Percentiles rank a stretch among this genome's conserved stretches.
Evolutionary conservation across 78 protist genomes (phyloP).

Genomic region (Diacronema lutheri): DNA sequence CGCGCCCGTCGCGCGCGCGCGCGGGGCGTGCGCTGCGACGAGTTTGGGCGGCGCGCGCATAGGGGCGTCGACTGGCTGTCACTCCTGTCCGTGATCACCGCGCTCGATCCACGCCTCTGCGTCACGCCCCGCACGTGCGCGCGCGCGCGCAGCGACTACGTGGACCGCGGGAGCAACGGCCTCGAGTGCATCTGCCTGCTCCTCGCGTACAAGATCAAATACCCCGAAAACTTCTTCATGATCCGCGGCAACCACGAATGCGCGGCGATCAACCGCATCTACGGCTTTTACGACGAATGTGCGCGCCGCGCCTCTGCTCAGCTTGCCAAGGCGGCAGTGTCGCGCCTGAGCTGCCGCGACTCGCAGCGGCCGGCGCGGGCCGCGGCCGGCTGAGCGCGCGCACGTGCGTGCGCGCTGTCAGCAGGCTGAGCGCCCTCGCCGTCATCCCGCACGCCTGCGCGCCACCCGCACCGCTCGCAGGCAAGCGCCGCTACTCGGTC

Average conservation of each 20-base stretch:
- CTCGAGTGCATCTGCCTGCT: constrained; percentile 47
- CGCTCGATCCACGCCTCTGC: too few species aligned
- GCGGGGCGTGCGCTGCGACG: too few species aligned
- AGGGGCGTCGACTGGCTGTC: too few species aligned
- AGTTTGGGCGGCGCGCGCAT: too few species aligned
- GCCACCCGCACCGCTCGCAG: too few species aligned
- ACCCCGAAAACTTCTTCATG: constrained; percentile 59
- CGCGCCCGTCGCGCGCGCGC: background rate
- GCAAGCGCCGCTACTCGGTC: constrained; percentile 16
- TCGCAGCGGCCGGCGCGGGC: too few species aligned
- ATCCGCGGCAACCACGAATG: constrained; percentile 61
- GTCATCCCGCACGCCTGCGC: too few species aligned
- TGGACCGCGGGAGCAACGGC: constrained; percentile 50
- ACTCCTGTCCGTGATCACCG: too few species aligned
- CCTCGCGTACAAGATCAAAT: constrained; percentile 53
- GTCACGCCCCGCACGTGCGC: background rate
- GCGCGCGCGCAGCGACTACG: constrained; percentile 39
- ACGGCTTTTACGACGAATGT: constrained; percentile 59
- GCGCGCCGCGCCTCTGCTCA: constrained; percentile 2
- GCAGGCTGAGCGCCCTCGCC: too few species aligned
- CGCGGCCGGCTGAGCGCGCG: too few species aligned
- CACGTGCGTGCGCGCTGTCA: too few species aligned
- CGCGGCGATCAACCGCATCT: constrained; percentile 47
- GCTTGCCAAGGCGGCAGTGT: constrained; percentile 17
- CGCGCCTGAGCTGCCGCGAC: too few species aligned